A percentile compares a stretch with the other conserved stretches of the same genome.
These are phyloP conservation scores for Globisporangium lucens DNA, from an alignment of 352 stramenopile species.

Conservation along the genomic window DNA sequence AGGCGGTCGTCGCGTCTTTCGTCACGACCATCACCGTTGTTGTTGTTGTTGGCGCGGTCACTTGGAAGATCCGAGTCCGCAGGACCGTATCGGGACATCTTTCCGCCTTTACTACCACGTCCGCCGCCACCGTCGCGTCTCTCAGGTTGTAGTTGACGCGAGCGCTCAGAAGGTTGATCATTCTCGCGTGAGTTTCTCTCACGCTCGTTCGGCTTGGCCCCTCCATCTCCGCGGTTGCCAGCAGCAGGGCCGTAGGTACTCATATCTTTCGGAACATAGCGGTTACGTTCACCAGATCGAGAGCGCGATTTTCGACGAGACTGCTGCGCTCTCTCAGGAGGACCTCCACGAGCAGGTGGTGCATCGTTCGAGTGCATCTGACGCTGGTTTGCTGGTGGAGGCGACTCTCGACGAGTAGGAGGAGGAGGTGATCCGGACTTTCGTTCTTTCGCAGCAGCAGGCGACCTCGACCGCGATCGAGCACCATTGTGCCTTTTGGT, in stretches of 20 bases:
- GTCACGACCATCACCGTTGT: conserved; percentile 10
- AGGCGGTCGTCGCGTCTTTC: conserved; percentile 20
- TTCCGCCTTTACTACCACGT: background rate
- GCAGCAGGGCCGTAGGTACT: conserved; percentile 11
- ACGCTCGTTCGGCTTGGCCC: background rate
- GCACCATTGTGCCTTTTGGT: background rate
- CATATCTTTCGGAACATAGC: conserved; percentile 5
- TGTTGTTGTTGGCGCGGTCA: conserved; percentile 1
- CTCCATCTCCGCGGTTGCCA: background rate
- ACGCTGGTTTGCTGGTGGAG: conserved; percentile 1
- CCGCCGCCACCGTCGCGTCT: conserved; percentile 9
- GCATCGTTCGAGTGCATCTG: background rate
- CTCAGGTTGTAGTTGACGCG: conserved; percentile 3
- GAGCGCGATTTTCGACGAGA: conserved; percentile 10
- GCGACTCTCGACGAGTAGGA: background rate
- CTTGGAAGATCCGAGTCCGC: background rate
- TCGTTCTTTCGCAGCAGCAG: background rate
- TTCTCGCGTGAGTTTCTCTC: conserved; percentile 1
- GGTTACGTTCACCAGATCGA: conserved; percentile 13
- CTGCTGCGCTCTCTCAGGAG: background rate
- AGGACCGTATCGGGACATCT: conserved; percentile 21
- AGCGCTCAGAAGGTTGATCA: conserved; percentile 9
- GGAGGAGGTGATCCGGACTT: background rate
- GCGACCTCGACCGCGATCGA: conserved; percentile 13
- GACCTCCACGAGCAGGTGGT: background rate